Percentiles rank a stretch among this genome's conserved stretches.
Evolutionary conservation across 2,329 filamentous ascomycete species (phyloP).

Genomic region (Sporothrix pallida): DNA sequence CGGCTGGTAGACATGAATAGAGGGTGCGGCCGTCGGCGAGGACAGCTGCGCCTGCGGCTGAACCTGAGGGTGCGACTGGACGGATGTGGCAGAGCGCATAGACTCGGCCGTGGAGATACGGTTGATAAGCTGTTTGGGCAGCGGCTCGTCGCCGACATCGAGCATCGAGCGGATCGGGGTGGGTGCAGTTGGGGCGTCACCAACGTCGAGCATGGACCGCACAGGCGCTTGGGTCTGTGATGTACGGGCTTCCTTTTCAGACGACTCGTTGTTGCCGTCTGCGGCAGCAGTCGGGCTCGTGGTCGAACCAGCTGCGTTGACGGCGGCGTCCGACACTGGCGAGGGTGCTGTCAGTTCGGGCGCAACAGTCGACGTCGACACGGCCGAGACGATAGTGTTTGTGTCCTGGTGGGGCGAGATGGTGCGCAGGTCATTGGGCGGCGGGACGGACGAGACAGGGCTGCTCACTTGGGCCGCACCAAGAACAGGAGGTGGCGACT

Average conservation of each 20-base stretch:
- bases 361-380: slow-evolving; percentile 25
- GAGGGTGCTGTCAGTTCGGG: slow-evolving; percentile 23
- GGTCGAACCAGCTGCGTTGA: neutral
- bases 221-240: slow-evolving; percentile 22
- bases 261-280: neutral
- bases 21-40: slow-evolving; percentile 38
- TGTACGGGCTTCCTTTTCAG: neutral
- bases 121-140: slow-evolving; percentile 19
- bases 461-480: neutral
- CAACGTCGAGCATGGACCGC: slow-evolving; percentile 37
- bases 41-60: slow-evolving; percentile 30
- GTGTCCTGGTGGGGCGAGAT: slow-evolving; percentile 3
- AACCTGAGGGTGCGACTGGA: slow-evolving; percentile 37
- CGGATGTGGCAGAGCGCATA: slow-evolving; percentile 40
- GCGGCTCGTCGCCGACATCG: slow-evolving; percentile 1
- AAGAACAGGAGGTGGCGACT: neutral
- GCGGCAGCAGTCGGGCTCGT: neutral
- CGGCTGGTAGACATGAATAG: slow-evolving; percentile 47
- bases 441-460: neutral
- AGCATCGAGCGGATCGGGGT: slow-evolving; percentile 36
- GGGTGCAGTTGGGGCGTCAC: slow-evolving; percentile 22
- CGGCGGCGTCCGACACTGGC: slow-evolving; percentile 18
- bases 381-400: slow-evolving; percentile 7
- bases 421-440: slow-evolving; percentile 26
- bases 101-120: slow-evolving; percentile 26